Base-by-base conservation (phyloP, 805 yeast genomes). In the Yarrowia sp. region DNA sequence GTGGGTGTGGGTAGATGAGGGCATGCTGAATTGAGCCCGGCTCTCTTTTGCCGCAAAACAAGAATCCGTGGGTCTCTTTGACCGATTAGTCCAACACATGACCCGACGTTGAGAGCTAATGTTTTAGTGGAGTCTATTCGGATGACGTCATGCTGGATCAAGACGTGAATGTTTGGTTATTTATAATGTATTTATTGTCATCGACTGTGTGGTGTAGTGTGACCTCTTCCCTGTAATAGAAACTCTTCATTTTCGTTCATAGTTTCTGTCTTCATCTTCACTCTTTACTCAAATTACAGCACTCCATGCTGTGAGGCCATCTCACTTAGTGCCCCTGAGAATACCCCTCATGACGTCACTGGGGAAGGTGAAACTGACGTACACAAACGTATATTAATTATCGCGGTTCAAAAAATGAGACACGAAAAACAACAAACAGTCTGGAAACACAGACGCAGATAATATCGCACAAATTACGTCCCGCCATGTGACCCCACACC, bases 1-100 rank as follows among this genome's bases (percentile, higher is more conserved):
- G 32, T 59, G 65, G 65, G 65, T 59, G 26, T 59, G 65, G 65
- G 42, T 59, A 32, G 65, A 45, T 7, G 65, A 59, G 52, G 65
- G 65, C 32, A 43, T 59, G 65, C 16, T 59, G 19, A 45, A 45
- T 35, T 59, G 65, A 59, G 40, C 7, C 11, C 40, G 10, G 32
- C 32, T 1, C 32, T 26, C 32, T 26, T 26, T 26, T 26, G 32
- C 32, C 32, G 4, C 32, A 3, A 26, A 26, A 26, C 32, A 26
- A 26, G 2, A 26, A 26, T 26, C 32, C 32, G 32, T 26, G 32
- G 32, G 32, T 5, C 32, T 5, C 32, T 26, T 26, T 26, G 32
- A 26, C 40, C 14, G 15, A 11, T 40, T 55, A 46, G 32, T 32
- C 38, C 15, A n/a, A 26, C 63, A 41, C 64, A 56, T 53, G 59